Evolutionary conservation across 805 yeast species (phyloP).

Genomic region (Saccharomycopsis guyanensis): DNA sequence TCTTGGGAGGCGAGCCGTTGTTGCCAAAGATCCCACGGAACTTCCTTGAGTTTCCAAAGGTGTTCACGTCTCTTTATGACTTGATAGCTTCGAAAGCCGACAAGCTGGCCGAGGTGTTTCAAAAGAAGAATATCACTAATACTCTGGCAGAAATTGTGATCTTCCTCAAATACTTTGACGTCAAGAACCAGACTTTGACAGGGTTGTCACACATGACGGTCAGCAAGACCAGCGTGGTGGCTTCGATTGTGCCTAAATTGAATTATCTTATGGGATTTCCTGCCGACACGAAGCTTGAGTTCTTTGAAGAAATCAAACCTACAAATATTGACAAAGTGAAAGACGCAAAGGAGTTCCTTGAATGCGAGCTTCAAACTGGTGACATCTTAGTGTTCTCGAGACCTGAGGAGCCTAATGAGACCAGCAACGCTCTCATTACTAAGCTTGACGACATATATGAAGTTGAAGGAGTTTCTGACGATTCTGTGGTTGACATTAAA

Average conservation of each 20-base stretch:
- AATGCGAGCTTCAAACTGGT: slow-evolving; percentile 56
- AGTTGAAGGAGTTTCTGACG: slow-evolving; percentile 23
- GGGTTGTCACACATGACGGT: slow-evolving; percentile 61
- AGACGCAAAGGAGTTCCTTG: slow-evolving; percentile 37
- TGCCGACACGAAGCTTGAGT: slow-evolving; percentile 28
- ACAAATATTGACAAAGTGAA: slow-evolving; percentile 41
- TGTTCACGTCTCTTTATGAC: slow-evolving; percentile 6
- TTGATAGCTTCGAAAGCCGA: neutral
- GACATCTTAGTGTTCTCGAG: slow-evolving; percentile 44
- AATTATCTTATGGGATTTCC: slow-evolving; percentile 35
- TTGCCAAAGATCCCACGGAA: slow-evolving; percentile 13
- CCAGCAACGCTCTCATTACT: slow-evolving; percentile 8
- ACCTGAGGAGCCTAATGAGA: slow-evolving; percentile 22
- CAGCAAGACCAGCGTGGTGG: slow-evolving; percentile 34
- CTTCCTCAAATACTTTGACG: slow-evolving; percentile 65
- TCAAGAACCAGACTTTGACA: slow-evolving; percentile 39
- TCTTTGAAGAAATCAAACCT: slow-evolving; percentile 58
- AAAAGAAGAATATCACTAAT: neutral
- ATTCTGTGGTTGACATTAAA: neutral
- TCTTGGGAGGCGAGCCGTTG: neutral
- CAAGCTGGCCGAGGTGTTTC: neutral
- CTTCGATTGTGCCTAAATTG: slow-evolving; percentile 34
- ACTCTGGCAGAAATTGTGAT: slow-evolving; percentile 29
- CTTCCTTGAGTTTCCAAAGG: slow-evolving; percentile 9
- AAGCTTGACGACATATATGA: slow-evolving; percentile 5